These are phyloP conservation scores for Plasmodium yoelii DNA, from an alignment of 169 alveolate species.

Conservation along the genomic window DNA sequence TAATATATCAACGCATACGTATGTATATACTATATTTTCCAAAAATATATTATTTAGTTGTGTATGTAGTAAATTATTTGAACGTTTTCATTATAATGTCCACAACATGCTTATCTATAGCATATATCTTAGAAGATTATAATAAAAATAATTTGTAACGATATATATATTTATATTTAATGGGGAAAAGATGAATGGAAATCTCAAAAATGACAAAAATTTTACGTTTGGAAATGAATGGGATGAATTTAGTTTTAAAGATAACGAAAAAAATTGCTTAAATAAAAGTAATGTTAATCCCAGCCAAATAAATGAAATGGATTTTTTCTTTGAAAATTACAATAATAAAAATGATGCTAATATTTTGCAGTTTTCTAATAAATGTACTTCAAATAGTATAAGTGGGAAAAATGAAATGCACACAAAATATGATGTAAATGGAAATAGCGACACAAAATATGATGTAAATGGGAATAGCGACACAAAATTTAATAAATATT, in stretches of 20 bases:
- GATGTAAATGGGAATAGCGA: too few species aligned
- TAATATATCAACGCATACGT: too few species aligned
- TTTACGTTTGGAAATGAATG: conserved; percentile 23
- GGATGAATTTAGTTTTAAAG: conserved; percentile 8
- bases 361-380: neutral
- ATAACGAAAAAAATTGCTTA: neutral
- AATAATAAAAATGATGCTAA: conserved; percentile 15
- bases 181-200: conserved; percentile 14
- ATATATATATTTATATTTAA: too few species aligned
- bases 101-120: too few species aligned
- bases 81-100: too few species aligned
- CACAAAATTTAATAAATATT: neutral
- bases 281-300: neutral
- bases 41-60: too few species aligned
- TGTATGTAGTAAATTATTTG: too few species aligned
- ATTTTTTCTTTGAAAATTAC: conserved; percentile 30
- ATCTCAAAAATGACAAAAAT: neutral
- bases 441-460: neutral
- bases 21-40: too few species aligned
- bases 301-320: conserved; percentile 23
- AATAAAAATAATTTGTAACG: too few species aligned
- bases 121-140: too few species aligned
- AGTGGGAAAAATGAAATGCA: neutral
- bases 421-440: neutral
- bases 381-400: neutral